Base-by-base conservation (phyloP, 2,329 filamentous ascomycete species). In the Colletotrichum melonis region DNA sequence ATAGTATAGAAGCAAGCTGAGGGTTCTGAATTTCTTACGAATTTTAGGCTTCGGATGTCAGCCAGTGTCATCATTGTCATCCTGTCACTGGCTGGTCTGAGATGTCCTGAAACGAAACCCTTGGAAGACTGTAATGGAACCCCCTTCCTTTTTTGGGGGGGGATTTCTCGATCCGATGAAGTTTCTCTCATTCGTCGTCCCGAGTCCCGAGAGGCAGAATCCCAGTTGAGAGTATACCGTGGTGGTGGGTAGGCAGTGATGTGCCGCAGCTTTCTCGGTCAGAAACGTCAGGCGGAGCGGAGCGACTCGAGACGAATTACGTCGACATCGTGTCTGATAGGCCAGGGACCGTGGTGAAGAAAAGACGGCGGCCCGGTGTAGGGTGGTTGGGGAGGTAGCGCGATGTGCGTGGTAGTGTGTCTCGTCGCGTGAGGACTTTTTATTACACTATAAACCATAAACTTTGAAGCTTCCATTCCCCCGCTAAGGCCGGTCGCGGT, bases 261-360 rank as follows among this genome's bases (percentile, higher is more conserved):
- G 32, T 56, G 32, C 46, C 35, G 38, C 35, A 55, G 7, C 16
- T 26, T 55, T 59, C 54, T 59, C 54, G 66, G 69, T 63, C 54
- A 64, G 65, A 59, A 59, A 69, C n/a, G 30, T 63, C 46, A 56
- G 63, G 56, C 42, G 46, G 46, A n/a, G 32, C n/a, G 46, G 22
- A 59, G 63, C 26, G 58, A 68, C 52, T 63, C 58, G 58, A 35
- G 65, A 69, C 38, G 69, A 32, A 60, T 60, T 64, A 72, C 54
- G 54, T 69, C 65, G 67, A 38, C 49, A n/a, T 26, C 16, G 32
- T n/a, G 14, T 32, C 22, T 49, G 67, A 56, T 22, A 60, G 32
- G 60, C 26, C 19, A 11, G 35, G 58, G 16, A 28, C 6, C 12
- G 42, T 24, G n/a, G 42, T 52, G 60, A 49, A 49, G 19, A 16